Evolutionary conservation across 352 stramenopile species (phyloP).

Genomic region (Pythium plurisporium): DNA sequence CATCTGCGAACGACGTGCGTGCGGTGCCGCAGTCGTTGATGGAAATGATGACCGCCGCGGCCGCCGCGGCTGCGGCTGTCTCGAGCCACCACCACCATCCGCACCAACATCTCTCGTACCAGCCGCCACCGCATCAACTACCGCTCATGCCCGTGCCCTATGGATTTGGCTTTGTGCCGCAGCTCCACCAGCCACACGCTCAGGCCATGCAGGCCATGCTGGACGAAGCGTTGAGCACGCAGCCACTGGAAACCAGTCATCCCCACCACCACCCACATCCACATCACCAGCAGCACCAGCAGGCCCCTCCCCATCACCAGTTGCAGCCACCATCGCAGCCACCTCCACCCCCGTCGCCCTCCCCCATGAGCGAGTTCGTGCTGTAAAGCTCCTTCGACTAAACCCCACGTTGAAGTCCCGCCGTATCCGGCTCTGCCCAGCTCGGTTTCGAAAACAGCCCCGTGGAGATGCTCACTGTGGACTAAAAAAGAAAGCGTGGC

Average conservation of each 20-base stretch:
- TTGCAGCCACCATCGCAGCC: not conserved
- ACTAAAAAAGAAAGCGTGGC: no score
- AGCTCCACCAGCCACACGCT: conserved; percentile 2
- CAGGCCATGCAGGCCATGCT: conserved; percentile 19
- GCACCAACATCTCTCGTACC: not conserved
- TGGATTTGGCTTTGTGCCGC: conserved; percentile 7
- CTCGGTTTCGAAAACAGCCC: no score
- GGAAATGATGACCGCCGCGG: conserved; percentile 21
- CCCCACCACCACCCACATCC: not conserved
- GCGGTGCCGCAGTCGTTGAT: conserved; percentile 17
- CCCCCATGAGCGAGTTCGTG: conserved; percentile 21
- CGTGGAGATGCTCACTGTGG: no score
- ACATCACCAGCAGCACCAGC: not conserved
- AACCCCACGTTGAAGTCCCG: conserved; percentile 1
- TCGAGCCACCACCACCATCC: conserved; percentile 7
- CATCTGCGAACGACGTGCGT: not conserved
- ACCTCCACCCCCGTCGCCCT: conserved; percentile 2
- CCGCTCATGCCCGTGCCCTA: conserved; percentile 11
- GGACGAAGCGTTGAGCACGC: conserved; percentile 14
- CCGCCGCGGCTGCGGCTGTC: conserved; percentile 1
- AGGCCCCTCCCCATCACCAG: not conserved
- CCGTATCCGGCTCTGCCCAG: no score
- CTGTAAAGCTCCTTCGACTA: no score
- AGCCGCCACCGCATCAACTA: not conserved
- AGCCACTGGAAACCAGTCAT: not conserved